phyloP scores from a whole-genome alignment of 441 rosid genomes.

The Eruca vesicaria region DNA sequence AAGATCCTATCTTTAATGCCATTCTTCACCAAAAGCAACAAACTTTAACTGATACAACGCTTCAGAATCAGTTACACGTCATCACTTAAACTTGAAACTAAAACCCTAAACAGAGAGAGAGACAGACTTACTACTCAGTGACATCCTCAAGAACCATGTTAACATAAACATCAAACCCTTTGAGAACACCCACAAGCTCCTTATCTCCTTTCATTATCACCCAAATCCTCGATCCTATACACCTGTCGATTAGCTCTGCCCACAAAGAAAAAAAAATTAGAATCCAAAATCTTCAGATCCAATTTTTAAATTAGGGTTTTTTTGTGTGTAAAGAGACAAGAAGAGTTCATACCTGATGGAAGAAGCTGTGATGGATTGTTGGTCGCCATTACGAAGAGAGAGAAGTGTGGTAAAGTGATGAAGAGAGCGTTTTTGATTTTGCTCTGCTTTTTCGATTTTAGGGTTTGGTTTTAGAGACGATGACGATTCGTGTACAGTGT shows the following conservation, averaged over 20 bases:
- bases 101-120: background rate
- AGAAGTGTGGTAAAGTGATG: background rate
- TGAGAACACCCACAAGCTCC: slow-evolving; percentile 89
- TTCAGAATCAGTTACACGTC: too few species aligned
- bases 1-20: too few species aligned
- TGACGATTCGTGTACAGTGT: background rate
- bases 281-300: slow-evolving; percentile 4
- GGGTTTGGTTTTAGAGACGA: background rate
- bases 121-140: slow-evolving; percentile 55
- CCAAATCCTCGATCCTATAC: slow-evolving; percentile 94
- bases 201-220: slow-evolving; percentile 99
- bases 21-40: too few species aligned
- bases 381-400: slow-evolving; percentile 51
- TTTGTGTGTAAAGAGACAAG: background rate
- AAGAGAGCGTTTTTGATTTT: background rate
- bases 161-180: slow-evolving; percentile 90
- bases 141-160: slow-evolving; percentile 98
- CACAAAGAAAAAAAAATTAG: background rate
- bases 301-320: background rate
- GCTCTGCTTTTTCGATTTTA: background rate
- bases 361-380: slow-evolving; percentile 92
- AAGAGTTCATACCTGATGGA: slow-evolving; percentile 52
- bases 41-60: too few species aligned
- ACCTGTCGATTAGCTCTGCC: slow-evolving; percentile 89
- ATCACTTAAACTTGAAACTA: too few species aligned